Evolutionary conservation across 768 basidiomycete genomes (phyloP).

Genomic region (Cubamyces sp.): DNA sequence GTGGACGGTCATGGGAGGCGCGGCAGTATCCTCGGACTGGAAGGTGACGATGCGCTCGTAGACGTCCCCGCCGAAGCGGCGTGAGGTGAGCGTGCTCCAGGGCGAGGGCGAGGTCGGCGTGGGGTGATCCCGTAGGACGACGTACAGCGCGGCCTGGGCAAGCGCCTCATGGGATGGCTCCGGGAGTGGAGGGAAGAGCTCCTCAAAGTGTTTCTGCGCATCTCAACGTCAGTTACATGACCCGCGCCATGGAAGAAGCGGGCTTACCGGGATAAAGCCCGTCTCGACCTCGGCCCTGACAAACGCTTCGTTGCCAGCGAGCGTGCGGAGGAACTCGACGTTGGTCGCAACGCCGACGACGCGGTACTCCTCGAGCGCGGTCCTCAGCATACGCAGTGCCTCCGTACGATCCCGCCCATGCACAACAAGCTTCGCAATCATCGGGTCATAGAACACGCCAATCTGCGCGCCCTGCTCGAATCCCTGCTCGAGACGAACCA

Average conservation of each 20-base stretch:
- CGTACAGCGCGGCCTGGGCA: conserved; percentile 80
- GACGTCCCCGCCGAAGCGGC: conserved; percentile 78
- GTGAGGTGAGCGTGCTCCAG: conserved; percentile 71
- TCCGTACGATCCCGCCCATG: conserved; percentile 85
- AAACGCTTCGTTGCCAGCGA: conserved; percentile 81
- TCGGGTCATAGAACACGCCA: conserved; percentile 88
- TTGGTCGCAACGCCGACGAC: conserved; percentile 93
- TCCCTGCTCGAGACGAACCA: conserved; percentile 89
- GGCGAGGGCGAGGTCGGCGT: conserved; percentile 48
- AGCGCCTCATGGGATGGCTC: conserved; percentile 65
- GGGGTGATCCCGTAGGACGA: conserved; percentile 66
- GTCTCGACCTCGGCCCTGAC: conserved; percentile 84
- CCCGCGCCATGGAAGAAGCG: background rate
- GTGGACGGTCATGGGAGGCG: conserved; percentile 47
- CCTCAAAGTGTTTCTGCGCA: conserved; percentile 75
- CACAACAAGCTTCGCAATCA: conserved; percentile 92
- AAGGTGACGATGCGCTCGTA: conserved; percentile 65
- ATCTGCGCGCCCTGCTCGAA: conserved; percentile 80
- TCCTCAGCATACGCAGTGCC: conserved; percentile 78
- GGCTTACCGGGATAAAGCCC: conserved; percentile 81
- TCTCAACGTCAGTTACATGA: background rate
- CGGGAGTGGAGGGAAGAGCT: conserved; percentile 73
- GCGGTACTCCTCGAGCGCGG: conserved; percentile 84
- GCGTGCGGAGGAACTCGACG: conserved; percentile 79
- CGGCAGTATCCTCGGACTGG: conserved; percentile 55